Percentiles rank a stretch among this genome's conserved stretches.
phyloP scores from a whole-genome alignment of 768 basidiomycete genomes.

The Serendipita sp. region DNA sequence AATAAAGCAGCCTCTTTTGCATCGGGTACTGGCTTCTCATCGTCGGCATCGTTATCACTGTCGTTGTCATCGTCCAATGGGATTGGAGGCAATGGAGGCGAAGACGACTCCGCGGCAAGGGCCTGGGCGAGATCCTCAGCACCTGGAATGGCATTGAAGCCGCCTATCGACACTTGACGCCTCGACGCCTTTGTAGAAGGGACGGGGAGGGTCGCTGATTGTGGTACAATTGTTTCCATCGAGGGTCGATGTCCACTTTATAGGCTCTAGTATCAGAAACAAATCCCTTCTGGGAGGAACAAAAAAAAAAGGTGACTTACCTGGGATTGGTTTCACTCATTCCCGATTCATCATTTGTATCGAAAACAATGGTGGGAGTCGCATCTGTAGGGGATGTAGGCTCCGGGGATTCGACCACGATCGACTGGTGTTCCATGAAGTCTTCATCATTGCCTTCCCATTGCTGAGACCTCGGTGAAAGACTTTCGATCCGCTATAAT shows the following conservation, averaged over 20 bases:
- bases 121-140: not conserved
- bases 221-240: not conserved
- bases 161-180: not conserved
- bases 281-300: not conserved
- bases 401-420: not conserved
- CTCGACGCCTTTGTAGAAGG: conserved; percentile 1
- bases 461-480: not conserved
- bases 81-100: conserved; percentile 7
- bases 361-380: not conserved
- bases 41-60: conserved; percentile 3
- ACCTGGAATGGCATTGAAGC: not conserved
- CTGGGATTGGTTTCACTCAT: not conserved
- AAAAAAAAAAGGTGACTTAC: not conserved
- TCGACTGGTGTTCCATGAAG: not conserved
- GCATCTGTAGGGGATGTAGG: not conserved
- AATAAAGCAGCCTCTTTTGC: not conserved
- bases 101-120: not conserved
- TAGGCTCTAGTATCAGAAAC: not conserved
- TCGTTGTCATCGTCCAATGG: not conserved
- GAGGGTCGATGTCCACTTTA: not conserved
- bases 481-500: not conserved
- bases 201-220: not conserved
- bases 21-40: conserved; percentile 1
- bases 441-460: not conserved
- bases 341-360: not conserved